Evolutionary conservation across 805 yeast species (phyloP), one percentile per base, ranked within the genome.

Genomic region (Candida takata): DNA sequence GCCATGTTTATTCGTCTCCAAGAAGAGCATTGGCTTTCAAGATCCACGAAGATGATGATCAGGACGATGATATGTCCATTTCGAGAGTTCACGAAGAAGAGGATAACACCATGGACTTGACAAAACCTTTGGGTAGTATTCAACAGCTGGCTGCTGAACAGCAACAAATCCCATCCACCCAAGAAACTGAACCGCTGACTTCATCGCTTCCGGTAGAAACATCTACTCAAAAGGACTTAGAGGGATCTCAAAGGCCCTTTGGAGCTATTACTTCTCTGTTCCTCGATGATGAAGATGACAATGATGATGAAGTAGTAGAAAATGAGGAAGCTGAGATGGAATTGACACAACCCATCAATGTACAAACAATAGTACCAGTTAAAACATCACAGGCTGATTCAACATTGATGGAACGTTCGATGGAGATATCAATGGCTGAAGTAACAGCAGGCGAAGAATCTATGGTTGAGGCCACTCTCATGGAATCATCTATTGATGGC

Each of bases 101-200:
- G 2, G 53, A 49, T 8, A 42, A 43, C 10, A 52, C 55, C 1
- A 52, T 52, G 57, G 56, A 52, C 10, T 44, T 52, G 33, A 52
- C 56, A 0, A 46, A 40, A 25, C 54, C 50, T 3, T 34, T 52
- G 33, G 52, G 56, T 12, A 28, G 27, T 8, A 52, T 52, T 9
- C 46, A 43, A 27, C 37, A 18, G 17, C 26, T 24, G 19, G 27
- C 11, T 11, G 27, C 9, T 13, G n/a, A 11, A 12, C 14, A 13
- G 17, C 28, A 26, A 12, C 14, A 24, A 7, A 7, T 11, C 8
- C 27, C n/a, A 12, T 12, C n/a, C 8, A 11, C 27, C 7, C 14
- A 24, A 13, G 14, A 13, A 8, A 13, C 28, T 12, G 28, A n/a
- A 11, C 27, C 27, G n/a, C 5, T n/a, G 28, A 8, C 16, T 8